Evolutionary conservation across 164 flowering plant species (phyloP), one percentile per base, ranked within the genome.

Genomic region (Magnolia kwangsiensis): DNA sequence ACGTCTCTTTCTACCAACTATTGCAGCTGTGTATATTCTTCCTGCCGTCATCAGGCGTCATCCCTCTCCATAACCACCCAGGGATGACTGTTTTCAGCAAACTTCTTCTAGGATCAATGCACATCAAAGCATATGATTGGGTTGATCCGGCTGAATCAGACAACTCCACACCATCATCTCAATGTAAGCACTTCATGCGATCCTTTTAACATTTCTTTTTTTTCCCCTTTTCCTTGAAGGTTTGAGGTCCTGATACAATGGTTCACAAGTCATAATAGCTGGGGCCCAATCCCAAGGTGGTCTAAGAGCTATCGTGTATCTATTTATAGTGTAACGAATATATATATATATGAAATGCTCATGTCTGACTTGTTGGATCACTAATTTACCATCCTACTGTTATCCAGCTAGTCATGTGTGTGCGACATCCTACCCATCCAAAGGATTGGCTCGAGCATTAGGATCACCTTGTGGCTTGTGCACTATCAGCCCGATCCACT

Each of bases 41-140:
- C 75, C 86, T 95, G 55, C 98, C 98, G 6, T 84, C 88, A 74
- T 79, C 69, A 18, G 95, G 83, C 7, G 92, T 90, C 31, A 90
- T 95, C 67, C 98, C 97, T 5, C 92, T 95, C 51, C 98, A 95
- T 72, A 91, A 95, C 81, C 98, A 95, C 82, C 98, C 98, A 4
- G 96, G 78, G 63, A 95, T 95, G 98, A 95, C 98, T 1, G 98
- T 95, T 5, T 91, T 92, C 82, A 91, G 88, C 87, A 95, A 92
- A 78, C 94, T 95, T 69, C 84, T 95, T 1, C 16, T 90, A 5
- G 97, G 98, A 13, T 80, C 84, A 7, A 87, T 95, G 98, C 98
- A 92, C 82, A 90, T 92, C 23, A 92, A 88, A 72, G 85, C 98
- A 0, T 92, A 89, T 76, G 98, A 95, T 76, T 95, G 89, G 96